Evolutionary conservation across 345 rosid species (phyloP), one percentile per base, ranked within the genome.

Genomic region (Luvunga scandens): DNA sequence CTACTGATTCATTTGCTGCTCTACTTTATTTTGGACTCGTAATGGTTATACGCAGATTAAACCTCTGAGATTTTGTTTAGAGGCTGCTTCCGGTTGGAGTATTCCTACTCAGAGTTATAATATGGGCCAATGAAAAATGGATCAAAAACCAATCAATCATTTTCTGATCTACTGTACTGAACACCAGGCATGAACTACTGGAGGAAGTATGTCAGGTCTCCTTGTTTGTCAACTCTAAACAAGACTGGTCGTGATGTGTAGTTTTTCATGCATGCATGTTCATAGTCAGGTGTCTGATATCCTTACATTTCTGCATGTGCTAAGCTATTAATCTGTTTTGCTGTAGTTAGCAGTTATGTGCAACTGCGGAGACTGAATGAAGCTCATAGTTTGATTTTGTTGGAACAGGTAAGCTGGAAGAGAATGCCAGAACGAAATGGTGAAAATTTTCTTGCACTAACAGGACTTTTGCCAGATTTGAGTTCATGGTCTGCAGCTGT

Each of bases 391-490:
- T 68, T 27, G 38, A 61, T 79, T 64, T 77, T 14, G 38, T 48
- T 55, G 77, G 28, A 34, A 61, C 89, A 91, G 91, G 78, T 91
- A 63, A 56, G 86, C 85, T 93, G 98, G 97, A 95, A 93, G 88
- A 87, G 88, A 78, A 83, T 85, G 71, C 87, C 91, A 0, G 84
- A 88, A 68, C 62, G 78, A 24, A 73, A 85, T 66, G 92, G 94
- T 55, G 85, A 83, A 13, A 93, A 95, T 78, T 90, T 82, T 77
- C 80, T 93, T 73, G 97, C 93, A 4, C 78, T 93, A 55, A 93
- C 98, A 1, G 95, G 97, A 71, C 90, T 85, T 55, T 71, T 79
- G 48, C 97, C 97, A 30, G 94, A 95, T 84, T 80, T 88, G 62
- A 78, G 66, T 61, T 80, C 74, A 36, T 95, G 98, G 98, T 86